Evolutionary conservation across 2,329 filamentous ascomycete genomes (phyloP).

Genomic region (Dichotomopilus funicola): DNA sequence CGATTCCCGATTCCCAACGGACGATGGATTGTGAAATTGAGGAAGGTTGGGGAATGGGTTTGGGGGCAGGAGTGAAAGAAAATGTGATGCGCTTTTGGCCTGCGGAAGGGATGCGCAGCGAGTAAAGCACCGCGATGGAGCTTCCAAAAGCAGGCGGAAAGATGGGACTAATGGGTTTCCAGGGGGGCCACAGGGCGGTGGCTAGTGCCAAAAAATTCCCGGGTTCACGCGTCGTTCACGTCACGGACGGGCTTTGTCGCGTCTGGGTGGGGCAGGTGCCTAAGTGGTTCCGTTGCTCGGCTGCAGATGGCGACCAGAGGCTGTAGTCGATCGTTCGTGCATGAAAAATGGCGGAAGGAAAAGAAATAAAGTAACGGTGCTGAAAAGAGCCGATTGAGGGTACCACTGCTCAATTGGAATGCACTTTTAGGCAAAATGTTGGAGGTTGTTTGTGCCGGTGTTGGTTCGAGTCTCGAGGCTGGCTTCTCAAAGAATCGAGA

Average conservation of each 20-base stretch:
- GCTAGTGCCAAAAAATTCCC: conserved; percentile 21
- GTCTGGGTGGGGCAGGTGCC: conserved; percentile 17
- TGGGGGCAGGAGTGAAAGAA: neutral
- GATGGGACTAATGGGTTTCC: too few species aligned
- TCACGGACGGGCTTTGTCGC: conserved; percentile 18
- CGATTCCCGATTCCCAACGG: conserved; percentile 6
- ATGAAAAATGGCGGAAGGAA: neutral
- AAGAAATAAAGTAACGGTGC: neutral
- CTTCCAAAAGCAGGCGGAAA: neutral
- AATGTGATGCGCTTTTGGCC: too few species aligned
- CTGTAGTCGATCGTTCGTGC: neutral
- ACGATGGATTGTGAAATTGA: conserved; percentile 8
- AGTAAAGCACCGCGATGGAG: conserved; percentile 16
- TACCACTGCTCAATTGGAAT: too few species aligned
- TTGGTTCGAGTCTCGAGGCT: too few species aligned
- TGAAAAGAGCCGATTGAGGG: neutral
- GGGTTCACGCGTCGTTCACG: conserved; percentile 21
- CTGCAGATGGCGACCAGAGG: conserved; percentile 11
- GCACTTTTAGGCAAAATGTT: neutral
- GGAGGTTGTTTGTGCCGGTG: neutral
- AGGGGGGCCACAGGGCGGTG: conserved; percentile 16
- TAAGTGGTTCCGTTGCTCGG: conserved; percentile 14
- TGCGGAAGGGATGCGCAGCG: conserved; percentile 12
- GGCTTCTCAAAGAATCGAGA: too few species aligned
- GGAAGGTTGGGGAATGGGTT: conserved; percentile 5